These are phyloP conservation scores for Camellia japonica DNA, from an alignment of 148 eudicot species.

Conservation along the genomic window DNA sequence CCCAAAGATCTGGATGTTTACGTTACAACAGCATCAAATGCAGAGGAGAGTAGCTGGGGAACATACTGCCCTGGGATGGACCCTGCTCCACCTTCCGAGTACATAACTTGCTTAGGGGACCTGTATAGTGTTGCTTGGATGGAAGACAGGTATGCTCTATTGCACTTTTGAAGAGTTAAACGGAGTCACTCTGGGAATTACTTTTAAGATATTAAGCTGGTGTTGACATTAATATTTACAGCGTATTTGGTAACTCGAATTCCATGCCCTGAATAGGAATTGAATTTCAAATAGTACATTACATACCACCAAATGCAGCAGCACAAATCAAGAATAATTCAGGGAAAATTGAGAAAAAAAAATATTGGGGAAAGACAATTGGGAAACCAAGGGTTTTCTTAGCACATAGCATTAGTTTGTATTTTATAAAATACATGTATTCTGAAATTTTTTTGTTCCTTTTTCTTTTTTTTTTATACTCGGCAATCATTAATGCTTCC, in stretches of 20 bases:
- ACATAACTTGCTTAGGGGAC: conserved; percentile 70
- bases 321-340: not conserved
- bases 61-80: conserved; percentile 74
- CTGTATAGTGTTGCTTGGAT: conserved; percentile 85
- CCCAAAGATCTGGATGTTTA: conserved; percentile 54
- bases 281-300: not conserved
- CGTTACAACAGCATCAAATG: conserved; percentile 69
- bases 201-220: not conserved
- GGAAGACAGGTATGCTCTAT: conserved; percentile 61
- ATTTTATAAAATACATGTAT: not conserved
- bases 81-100: conserved; percentile 55
- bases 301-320: not conserved
- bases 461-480: not conserved
- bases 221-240: not conserved
- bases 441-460: not conserved
- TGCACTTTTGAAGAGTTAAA: not conserved
- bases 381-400: no score
- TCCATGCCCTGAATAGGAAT: not conserved
- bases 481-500: not conserved
- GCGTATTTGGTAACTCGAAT: not conserved
- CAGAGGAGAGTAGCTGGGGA: conserved; percentile 77
- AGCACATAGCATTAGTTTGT: not conserved
- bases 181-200: not conserved
- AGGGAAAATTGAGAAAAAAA: not conserved
- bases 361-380: no score